Conservation (phyloP, 805 yeast genomes). For the Cyberlindnera subsufficiens region DNA sequence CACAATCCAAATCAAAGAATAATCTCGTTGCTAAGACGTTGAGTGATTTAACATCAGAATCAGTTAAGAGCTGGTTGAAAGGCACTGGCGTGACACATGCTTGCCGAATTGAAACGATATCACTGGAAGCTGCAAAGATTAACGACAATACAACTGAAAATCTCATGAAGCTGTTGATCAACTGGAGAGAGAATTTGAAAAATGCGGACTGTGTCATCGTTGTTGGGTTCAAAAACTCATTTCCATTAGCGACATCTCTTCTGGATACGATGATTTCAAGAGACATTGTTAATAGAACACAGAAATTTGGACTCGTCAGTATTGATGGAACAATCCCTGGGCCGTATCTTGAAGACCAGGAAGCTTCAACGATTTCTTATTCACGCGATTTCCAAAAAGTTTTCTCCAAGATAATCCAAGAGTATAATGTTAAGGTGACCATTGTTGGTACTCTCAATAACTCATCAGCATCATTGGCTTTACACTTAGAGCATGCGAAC, state of each 20-base stretch:
- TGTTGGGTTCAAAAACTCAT: slow-evolving; percentile 48
- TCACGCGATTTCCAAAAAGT: slow-evolving; percentile 1
- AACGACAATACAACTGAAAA: slow-evolving; percentile 32
- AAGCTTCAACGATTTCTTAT: slow-evolving; percentile 2
- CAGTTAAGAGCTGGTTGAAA: slow-evolving; percentile 23
- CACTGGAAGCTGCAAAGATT: slow-evolving; percentile 30
- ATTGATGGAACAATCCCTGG: slow-evolving; percentile 35
- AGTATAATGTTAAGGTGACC: slow-evolving; percentile 6
- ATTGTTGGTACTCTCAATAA: slow-evolving; percentile 44
- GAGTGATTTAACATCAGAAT: slow-evolving; percentile 22
- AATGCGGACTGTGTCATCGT: slow-evolving; percentile 44
- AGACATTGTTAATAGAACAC: slow-evolving; percentile 12
- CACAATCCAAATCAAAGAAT: slow-evolving; percentile 23
- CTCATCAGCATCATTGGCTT: slow-evolving; percentile 44
- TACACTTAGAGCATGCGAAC: slow-evolving; percentile 51
- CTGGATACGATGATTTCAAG: slow-evolving; percentile 38
- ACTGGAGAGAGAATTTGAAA: slow-evolving; percentile 43
- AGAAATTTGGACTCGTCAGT: slow-evolving; percentile 26
- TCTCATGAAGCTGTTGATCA: slow-evolving; percentile 37
- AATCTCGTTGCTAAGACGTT: slow-evolving; percentile 14
- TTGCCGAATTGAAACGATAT: slow-evolving; percentile 22
- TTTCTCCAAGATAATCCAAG: not conserved
- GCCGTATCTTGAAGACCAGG: slow-evolving; percentile 31
- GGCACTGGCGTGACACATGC: slow-evolving; percentile 1
- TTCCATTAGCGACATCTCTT: slow-evolving; percentile 42